A percentile compares a stretch with the other conserved stretches of the same genome.
phyloP scores from a whole-genome alignment of 352 stramenopile species.

The Phytophthora macrochlamydospora region DNA sequence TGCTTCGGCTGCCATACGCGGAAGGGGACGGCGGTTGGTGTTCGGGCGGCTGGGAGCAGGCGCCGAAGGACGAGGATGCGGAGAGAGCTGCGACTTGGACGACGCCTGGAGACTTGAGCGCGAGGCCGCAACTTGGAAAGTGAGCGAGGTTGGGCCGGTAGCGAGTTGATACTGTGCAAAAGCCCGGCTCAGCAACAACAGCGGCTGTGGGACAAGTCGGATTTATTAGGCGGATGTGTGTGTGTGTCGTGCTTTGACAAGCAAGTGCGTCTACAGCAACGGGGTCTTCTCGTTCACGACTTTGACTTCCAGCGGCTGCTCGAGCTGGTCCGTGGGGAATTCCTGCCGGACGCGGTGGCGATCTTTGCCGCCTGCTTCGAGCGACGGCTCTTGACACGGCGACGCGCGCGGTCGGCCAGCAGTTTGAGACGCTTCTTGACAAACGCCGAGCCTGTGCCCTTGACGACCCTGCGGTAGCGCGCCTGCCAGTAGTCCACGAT shows the following conservation, averaged over 20 bases:
- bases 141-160: not conserved
- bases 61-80: not conserved
- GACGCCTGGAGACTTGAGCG: not conserved
- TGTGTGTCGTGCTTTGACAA: too few species aligned
- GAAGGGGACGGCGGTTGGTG: slow-evolving; percentile 5
- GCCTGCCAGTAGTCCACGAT: slow-evolving; percentile 68
- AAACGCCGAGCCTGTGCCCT: slow-evolving; percentile 40
- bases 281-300: slow-evolving; percentile 58
- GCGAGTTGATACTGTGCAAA: not conserved
- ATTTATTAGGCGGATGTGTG: too few species aligned
- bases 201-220: too few species aligned
- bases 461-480: slow-evolving; percentile 29
- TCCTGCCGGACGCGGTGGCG: slow-evolving; percentile 5
- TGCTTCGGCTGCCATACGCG: slow-evolving; percentile 34
- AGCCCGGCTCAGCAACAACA: not conserved
- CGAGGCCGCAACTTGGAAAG: slow-evolving; percentile 1
- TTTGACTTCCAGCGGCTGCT: slow-evolving; percentile 49
- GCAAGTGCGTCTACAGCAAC: slow-evolving; percentile 26
- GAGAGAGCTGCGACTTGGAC: slow-evolving; percentile 1
- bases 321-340: slow-evolving; percentile 15
- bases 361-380: slow-evolving; percentile 30
- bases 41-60: slow-evolving; percentile 5
- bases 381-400: slow-evolving; percentile 43
- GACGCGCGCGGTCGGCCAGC: slow-evolving; percentile 42
- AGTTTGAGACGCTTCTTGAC: slow-evolving; percentile 49